A percentile compares a stretch with the other conserved stretches of the same genome.
Conservation (phyloP, 225 moss, liverwort and hornwort genomes). For the Physcomitrium patens region DNA sequence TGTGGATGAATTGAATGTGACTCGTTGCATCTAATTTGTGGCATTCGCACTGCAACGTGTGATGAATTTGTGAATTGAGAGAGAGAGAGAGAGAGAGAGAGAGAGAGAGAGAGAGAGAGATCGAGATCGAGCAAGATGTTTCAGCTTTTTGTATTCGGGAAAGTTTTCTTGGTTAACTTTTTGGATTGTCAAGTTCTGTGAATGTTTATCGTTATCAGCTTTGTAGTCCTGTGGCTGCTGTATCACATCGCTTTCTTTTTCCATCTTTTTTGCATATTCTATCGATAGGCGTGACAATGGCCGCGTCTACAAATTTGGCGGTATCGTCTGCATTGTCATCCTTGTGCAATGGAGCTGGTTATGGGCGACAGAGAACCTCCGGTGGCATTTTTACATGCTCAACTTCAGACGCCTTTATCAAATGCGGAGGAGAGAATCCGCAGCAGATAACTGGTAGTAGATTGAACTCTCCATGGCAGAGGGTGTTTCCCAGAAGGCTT, state of each 20-base stretch:
- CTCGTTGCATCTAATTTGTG: too few species aligned
- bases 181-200: neutral
- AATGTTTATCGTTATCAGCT: neutral
- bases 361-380: conserved; percentile 29
- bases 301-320: conserved; percentile 34
- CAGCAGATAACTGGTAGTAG: conserved; percentile 4
- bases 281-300: conserved; percentile 29
- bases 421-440: neutral
- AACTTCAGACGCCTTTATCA: conserved; percentile 7
- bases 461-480: conserved; percentile 19
- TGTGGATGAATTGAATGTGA: too few species aligned
- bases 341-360: neutral
- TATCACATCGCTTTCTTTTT: conserved; percentile 10
- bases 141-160: too few species aligned
- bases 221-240: conserved; percentile 1
- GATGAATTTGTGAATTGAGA: too few species aligned
- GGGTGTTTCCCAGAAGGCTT: neutral
- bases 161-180: too few species aligned
- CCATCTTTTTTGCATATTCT: neutral
- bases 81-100: too few species aligned
- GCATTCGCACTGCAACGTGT: too few species aligned
- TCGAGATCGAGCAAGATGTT: too few species aligned
- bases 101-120: too few species aligned
- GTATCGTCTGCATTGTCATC: conserved; percentile 30
- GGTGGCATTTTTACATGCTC: conserved; percentile 1